phyloP scores from a whole-genome alignment of 139 green algal genomes.

The Coelastrella sp. region DNA sequence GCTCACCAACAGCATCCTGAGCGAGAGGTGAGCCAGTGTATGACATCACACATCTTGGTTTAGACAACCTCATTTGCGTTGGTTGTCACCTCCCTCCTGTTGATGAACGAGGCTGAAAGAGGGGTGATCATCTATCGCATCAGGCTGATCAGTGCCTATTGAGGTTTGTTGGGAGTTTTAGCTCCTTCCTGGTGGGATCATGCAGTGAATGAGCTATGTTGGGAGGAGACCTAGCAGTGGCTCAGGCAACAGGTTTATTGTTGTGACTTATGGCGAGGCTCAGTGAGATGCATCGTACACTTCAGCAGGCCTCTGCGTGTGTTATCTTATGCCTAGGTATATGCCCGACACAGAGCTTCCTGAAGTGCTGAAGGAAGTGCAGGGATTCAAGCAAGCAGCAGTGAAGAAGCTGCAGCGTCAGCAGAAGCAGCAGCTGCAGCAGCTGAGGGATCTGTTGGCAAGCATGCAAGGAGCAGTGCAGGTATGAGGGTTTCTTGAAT shows the following conservation, averaged over 20 bases:
- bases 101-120: not conserved
- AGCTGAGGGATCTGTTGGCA: not conserved
- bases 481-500: no score
- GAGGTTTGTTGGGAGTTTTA: no score
- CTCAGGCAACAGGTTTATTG: no score
- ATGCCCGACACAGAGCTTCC: slow-evolving; percentile 14
- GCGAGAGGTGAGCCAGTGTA: not conserved
- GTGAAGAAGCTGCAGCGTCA: slow-evolving; percentile 13
- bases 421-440: slow-evolving; percentile 26
- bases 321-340: not conserved
- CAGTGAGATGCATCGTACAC: not conserved
- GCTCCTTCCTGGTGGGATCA: no score
- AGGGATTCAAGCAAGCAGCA: slow-evolving; percentile 17
- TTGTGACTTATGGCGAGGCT: not conserved
- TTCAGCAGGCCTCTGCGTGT: not conserved
- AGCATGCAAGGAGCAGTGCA: not conserved
- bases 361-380: slow-evolving; percentile 5
- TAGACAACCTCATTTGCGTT: not conserved
- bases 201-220: no score
- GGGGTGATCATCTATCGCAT: no score
- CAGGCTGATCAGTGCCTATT: no score
- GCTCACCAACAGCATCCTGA: slow-evolving; percentile 39
- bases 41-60: not conserved
- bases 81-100: not conserved
- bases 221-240: no score